Conservation (phyloP, 1,139 yeast species). For the Hansenula lynferdii region DNA sequence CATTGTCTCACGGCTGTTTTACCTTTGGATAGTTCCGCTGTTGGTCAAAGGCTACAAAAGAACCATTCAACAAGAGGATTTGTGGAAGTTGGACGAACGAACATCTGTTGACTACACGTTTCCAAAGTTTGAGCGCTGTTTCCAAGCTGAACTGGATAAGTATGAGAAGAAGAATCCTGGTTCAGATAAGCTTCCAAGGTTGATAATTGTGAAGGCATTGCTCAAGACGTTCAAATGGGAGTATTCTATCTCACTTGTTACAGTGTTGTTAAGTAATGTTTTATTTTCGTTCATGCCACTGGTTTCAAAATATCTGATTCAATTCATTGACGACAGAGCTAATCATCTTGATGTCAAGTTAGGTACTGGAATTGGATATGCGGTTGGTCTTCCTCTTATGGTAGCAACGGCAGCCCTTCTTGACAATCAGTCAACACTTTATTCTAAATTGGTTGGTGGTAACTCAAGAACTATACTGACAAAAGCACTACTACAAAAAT, state of each 20-base stretch:
- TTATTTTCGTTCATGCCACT: constrained; percentile 38
- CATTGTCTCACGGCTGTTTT: too few relatives aligned
- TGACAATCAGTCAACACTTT: constrained; percentile 56
- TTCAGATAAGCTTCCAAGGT: constrained; percentile 29
- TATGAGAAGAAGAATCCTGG: constrained; percentile 21
- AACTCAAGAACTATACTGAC: constrained; percentile 59
- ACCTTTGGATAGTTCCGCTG: too few relatives aligned
- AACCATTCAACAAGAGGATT: too few relatives aligned
- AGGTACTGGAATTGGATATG: constrained; percentile 52
- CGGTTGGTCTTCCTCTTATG: constrained; percentile 45
- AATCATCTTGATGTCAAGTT: constrained; percentile 22
- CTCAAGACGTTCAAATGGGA: constrained; percentile 48
- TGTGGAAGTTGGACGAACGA: too few relatives aligned
- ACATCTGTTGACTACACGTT: constrained; percentile 31
- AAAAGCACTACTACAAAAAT: constrained; percentile 58
- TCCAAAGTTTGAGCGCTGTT: constrained; percentile 29
- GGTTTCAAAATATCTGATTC: constrained; percentile 44
- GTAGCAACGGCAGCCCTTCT: constrained; percentile 40
- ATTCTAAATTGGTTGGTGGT: constrained; percentile 57
- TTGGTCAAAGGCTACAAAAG: too few relatives aligned
- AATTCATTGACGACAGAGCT: constrained; percentile 36
- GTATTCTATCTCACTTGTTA: constrained; percentile 36
- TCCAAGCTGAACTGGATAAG: constrained; percentile 29
- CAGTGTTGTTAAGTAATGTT: constrained; percentile 41
- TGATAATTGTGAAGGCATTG: constrained; percentile 37